These are phyloP conservation scores for Thalia dealbata DNA, from an alignment of 176 grass and related monocot species.

Conservation along the genomic window DNA sequence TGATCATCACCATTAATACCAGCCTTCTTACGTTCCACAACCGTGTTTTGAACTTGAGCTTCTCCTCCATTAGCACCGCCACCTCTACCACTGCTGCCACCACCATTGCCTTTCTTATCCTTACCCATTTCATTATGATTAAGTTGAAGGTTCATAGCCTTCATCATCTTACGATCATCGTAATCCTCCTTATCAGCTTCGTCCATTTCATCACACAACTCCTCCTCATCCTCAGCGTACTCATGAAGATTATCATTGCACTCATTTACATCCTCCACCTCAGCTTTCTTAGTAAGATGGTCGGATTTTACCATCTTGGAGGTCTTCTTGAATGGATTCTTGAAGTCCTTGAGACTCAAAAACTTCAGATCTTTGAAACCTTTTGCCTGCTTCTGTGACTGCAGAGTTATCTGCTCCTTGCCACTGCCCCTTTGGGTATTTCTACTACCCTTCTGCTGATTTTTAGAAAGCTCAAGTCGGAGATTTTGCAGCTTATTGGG, in stretches of 20 bases:
- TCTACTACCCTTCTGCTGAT: not conserved
- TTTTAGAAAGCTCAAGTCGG: constrained; percentile 11
- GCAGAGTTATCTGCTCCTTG: not conserved
- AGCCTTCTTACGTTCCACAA: not conserved
- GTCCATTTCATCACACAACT: constrained; percentile 9
- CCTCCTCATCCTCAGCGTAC: constrained; percentile 4
- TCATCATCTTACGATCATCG: constrained; percentile 21
- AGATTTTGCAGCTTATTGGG: constrained; percentile 49
- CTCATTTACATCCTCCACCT: constrained; percentile 4
- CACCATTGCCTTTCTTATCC: not conserved
- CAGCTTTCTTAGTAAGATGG: too few relatives aligned
- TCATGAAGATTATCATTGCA: not conserved
- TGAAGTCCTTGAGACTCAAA: constrained; percentile 10
- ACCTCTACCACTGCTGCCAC: not conserved
- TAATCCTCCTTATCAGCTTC: not conserved
- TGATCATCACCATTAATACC: not conserved
- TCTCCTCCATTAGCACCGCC: constrained; percentile 6
- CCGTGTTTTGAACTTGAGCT: not conserved
- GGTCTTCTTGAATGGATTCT: too few relatives aligned
- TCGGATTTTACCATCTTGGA: too few relatives aligned
- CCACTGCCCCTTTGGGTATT: not conserved
- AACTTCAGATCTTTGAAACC: constrained; percentile 21
- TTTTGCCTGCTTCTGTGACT: constrained; percentile 1
- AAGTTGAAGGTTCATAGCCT: not conserved
- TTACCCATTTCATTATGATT: not conserved